phyloP scores from a whole-genome alignment of 805 yeast species.

The Dipodascus albidus region DNA sequence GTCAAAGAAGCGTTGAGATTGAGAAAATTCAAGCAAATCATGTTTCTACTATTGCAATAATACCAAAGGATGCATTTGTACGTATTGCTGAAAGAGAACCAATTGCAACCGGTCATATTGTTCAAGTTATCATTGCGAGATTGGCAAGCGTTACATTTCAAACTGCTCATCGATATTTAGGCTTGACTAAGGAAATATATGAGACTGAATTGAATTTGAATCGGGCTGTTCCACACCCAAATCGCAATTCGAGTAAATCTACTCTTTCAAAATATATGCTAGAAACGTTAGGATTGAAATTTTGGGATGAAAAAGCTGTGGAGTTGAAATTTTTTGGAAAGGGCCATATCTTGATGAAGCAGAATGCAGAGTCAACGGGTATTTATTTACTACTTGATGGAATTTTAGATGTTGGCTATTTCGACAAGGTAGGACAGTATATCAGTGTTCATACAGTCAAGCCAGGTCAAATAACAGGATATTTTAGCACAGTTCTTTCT shows the following conservation, averaged over 20 bases:
- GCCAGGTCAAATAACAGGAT: constrained; percentile 85
- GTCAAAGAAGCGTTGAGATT: not conserved
- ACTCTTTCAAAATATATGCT: constrained; percentile 37
- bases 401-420: constrained; percentile 46
- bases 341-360: constrained; percentile 47
- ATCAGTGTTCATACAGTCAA: constrained; percentile 41
- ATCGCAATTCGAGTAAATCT: constrained; percentile 57
- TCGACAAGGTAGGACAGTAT: constrained; percentile 19
- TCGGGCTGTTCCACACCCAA: constrained; percentile 30
- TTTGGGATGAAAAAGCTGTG: constrained; percentile 25
- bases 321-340: constrained; percentile 43
- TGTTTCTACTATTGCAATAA: constrained; percentile 75
- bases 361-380: constrained; percentile 60
- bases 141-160: constrained; percentile 85
- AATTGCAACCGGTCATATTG: constrained; percentile 83
- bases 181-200: constrained; percentile 70
- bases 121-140: constrained; percentile 81
- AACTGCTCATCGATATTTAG: constrained; percentile 78
- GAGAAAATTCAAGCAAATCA: not conserved
- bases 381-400: constrained; percentile 76
- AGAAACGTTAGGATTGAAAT: constrained; percentile 7
- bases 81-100: constrained; percentile 67
- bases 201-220: constrained; percentile 65
- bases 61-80: constrained; percentile 74
- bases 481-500: constrained; percentile 69